Evolutionary conservation across 345 rosid genomes (phyloP).

Genomic region (Brassica incana): DNA sequence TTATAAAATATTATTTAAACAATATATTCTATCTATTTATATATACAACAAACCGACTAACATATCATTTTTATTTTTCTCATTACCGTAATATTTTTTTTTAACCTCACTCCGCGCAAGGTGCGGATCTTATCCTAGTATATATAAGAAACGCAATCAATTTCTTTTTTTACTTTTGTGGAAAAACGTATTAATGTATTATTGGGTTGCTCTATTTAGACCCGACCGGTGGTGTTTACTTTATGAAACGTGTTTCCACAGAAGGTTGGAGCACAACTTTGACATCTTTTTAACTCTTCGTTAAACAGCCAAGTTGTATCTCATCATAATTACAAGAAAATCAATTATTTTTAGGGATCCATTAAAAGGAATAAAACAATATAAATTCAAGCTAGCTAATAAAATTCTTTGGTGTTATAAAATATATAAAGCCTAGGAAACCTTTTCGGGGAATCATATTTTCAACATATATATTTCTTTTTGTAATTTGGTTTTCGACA

Average conservation of each 20-base stretch:
- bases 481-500: no score
- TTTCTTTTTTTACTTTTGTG: neutral
- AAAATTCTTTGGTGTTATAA: neutral
- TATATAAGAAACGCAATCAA: no score
- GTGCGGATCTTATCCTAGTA: slow-evolving; percentile 7
- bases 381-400: neutral
- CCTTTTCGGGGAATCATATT: no score
- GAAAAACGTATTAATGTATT: slow-evolving; percentile 12
- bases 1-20: no score
- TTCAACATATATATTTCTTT: no score
- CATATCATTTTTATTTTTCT: no score
- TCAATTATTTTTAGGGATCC: neutral
- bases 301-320: slow-evolving; percentile 34
- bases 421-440: no score
- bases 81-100: no score
- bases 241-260: slow-evolving; percentile 36
- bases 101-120: no score
- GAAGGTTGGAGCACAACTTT: slow-evolving; percentile 25
- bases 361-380: neutral
- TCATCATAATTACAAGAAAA: slow-evolving; percentile 29
- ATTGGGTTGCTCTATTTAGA: slow-evolving; percentile 27
- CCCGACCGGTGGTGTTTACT: slow-evolving; percentile 33
- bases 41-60: no score
- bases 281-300: slow-evolving; percentile 29
- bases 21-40: no score